Evolutionary conservation across 1,284 basidiomycete genomes (phyloP), one percentile per base, ranked within the genome.

Genomic region (Cutaneotrichosporon spelunceum): DNA sequence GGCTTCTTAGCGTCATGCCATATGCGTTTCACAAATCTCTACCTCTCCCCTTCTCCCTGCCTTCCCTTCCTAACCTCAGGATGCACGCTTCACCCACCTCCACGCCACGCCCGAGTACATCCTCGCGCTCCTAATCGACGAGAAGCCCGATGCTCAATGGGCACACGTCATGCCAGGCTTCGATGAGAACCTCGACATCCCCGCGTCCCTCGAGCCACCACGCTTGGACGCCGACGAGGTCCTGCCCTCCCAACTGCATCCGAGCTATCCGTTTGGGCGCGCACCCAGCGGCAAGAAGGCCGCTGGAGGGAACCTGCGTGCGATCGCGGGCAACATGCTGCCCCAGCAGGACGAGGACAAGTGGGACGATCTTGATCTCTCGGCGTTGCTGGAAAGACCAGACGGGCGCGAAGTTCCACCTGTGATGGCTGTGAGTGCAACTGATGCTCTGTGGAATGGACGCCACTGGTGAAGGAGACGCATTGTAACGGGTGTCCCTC

Each of bases 391-490:
- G 7, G 74, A 75, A 65, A 45, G n/a, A n/a, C 62, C 70, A 21
- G 63, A 59, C 48, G 70, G 65, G 23, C 66, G 69, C 52, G 76
- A 78, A 63, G 69, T 77, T 13, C 76, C 76, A 0, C 76, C 76
- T 21, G 76, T 75, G 10, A 78, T 78, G 76, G 76, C 76, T 30
- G 76, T 76, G 61, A 68, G 75, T 76, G 13, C 14, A 24, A 23
- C n/a, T 24, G 13, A 14, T 26, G 19, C 4, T 26, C n/a, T 13
- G 48, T 30, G 27, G 4, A 23, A 19, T 7, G 13, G 24, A 9
- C 4, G 45, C 30, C 13, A 11, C 30, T 9, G 30, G 8, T 33
- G 8, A 33, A 33, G 30, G 30, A 33, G 30, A 4, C 30, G 30
- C 30, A 11, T 7, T 11, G 8, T 33, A 11, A 33, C 30, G 13